These are phyloP conservation scores for Monosporascus sp. DNA, from an alignment of 2,329 filamentous ascomycete species.

Conservation along the genomic window DNA sequence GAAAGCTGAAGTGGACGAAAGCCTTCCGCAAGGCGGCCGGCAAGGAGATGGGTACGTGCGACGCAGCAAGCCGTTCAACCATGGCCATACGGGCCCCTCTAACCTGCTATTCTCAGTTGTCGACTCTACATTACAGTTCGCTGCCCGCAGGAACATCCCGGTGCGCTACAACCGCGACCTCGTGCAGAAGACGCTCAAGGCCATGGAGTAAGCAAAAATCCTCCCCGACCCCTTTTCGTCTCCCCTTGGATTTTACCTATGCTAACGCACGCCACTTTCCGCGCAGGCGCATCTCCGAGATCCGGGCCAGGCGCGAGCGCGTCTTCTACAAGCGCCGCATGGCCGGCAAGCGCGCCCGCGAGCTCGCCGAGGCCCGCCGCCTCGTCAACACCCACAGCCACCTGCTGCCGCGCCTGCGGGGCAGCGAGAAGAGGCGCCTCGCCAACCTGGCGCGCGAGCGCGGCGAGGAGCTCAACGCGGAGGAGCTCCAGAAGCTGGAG, in stretches of 20 bases:
- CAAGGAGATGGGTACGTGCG: slow-evolving; percentile 47
- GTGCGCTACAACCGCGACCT: slow-evolving; percentile 94
- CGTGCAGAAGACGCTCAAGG: slow-evolving; percentile 78
- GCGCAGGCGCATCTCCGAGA: slow-evolving; percentile 66
- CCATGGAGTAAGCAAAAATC: slow-evolving; percentile 60
- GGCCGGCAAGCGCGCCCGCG: slow-evolving; percentile 80
- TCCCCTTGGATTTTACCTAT: too few species aligned
- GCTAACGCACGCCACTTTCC: not conserved
- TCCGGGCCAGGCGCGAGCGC: slow-evolving; percentile 75
- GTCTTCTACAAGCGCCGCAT: slow-evolving; percentile 93
- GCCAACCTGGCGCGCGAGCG: slow-evolving; percentile 28
- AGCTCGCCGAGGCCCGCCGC: slow-evolving; percentile 76
- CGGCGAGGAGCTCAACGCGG: slow-evolving; percentile 19
- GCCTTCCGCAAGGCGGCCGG: slow-evolving; percentile 79
- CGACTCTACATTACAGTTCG: slow-evolving; percentile 89
- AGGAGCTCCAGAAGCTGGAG: slow-evolving; percentile 32
- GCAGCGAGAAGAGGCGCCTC: slow-evolving; percentile 55
- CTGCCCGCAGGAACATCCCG: slow-evolving; percentile 87
- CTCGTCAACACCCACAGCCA: slow-evolving; percentile 90
- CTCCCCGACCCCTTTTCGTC: too few species aligned
- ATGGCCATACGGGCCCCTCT: slow-evolving; percentile 43
- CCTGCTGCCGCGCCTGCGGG: slow-evolving; percentile 70
- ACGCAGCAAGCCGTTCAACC: too few species aligned
- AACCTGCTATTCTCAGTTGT: slow-evolving; percentile 52
- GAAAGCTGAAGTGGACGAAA: slow-evolving; percentile 97